These are phyloP conservation scores for Davidsoniella eucalypti DNA, from an alignment of 2,329 filamentous ascomycete genomes.

Conservation along the genomic window DNA sequence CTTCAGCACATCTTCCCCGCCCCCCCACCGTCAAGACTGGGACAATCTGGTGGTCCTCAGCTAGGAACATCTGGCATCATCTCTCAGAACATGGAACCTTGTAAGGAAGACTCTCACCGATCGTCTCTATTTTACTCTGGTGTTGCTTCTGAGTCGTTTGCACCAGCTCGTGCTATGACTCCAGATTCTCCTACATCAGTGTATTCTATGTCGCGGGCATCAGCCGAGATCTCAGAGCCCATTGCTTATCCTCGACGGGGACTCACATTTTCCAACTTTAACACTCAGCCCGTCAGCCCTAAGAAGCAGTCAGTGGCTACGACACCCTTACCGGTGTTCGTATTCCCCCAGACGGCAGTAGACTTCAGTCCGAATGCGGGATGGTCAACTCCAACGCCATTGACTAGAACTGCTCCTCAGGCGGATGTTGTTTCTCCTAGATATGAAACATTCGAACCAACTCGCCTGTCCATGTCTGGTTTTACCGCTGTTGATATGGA, in stretches of 20 bases:
- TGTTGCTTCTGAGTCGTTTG: constrained; percentile 2
- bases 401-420: constrained; percentile 1
- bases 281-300: constrained; percentile 1
- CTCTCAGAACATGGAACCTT: constrained; percentile 1
- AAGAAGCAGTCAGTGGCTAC: constrained; percentile 2
- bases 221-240: neutral
- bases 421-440: constrained; percentile 4
- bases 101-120: neutral
- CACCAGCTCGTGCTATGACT: neutral
- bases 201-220: neutral
- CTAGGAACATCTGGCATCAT: constrained; percentile 4
- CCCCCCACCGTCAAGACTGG: constrained; percentile 2
- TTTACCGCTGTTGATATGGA: constrained; percentile 10
- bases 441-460: neutral
- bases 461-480: constrained; percentile 5
- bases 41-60: neutral
- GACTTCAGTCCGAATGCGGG: constrained; percentile 3
- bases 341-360: neutral
- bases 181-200: neutral
- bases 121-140: constrained; percentile 4
- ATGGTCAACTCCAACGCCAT: neutral
- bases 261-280: constrained; percentile 1
- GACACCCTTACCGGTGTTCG: neutral
- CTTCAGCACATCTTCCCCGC: constrained; percentile 12
- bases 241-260: neutral